phyloP scores from a whole-genome alignment of 192 early-diverging fungal species.

The Podila horticola region DNA sequence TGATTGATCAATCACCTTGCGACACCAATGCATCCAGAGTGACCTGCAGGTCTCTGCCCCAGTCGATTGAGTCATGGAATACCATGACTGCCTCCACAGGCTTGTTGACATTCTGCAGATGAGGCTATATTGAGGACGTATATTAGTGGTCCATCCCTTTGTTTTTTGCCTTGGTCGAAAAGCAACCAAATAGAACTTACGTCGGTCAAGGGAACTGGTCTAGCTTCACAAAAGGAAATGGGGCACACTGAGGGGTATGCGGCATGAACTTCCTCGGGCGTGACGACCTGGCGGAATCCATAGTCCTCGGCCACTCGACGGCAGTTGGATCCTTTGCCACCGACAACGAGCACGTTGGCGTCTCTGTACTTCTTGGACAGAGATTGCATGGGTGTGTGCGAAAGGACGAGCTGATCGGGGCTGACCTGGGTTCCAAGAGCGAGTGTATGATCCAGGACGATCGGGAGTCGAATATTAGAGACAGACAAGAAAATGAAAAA shows the following conservation, averaged over 20 bases:
- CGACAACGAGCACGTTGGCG: conserved; percentile 78
- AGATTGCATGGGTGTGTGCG: conserved; percentile 88
- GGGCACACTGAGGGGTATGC: conserved; percentile 68
- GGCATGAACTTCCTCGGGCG: conserved; percentile 65
- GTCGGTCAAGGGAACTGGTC: conserved; percentile 10
- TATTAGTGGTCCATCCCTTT: no score
- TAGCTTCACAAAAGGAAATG: conserved; percentile 17
- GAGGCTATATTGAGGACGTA: conserved; percentile 10
- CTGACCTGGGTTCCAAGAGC: conserved; percentile 55
- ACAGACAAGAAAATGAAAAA: neutral
- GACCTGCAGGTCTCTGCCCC: conserved; percentile 88
- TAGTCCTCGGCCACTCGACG: conserved; percentile 71
- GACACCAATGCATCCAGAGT: conserved; percentile 70
- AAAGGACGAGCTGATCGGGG: conserved; percentile 77
- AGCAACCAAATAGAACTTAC: conserved; percentile 70
- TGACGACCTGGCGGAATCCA: conserved; percentile 68
- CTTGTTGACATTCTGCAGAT: conserved; percentile 53
- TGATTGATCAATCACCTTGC: conserved; percentile 10
- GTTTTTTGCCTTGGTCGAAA: neutral
- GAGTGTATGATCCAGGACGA: neutral
- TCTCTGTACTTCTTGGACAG: conserved; percentile 69
- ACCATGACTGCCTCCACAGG: conserved; percentile 79
- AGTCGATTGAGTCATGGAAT: conserved; percentile 90
- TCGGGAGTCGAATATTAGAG: neutral
- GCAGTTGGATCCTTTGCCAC: conserved; percentile 68